Evolutionary conservation across 306 rosid genomes (phyloP).

Genomic region (Prunus armeniaca): DNA sequence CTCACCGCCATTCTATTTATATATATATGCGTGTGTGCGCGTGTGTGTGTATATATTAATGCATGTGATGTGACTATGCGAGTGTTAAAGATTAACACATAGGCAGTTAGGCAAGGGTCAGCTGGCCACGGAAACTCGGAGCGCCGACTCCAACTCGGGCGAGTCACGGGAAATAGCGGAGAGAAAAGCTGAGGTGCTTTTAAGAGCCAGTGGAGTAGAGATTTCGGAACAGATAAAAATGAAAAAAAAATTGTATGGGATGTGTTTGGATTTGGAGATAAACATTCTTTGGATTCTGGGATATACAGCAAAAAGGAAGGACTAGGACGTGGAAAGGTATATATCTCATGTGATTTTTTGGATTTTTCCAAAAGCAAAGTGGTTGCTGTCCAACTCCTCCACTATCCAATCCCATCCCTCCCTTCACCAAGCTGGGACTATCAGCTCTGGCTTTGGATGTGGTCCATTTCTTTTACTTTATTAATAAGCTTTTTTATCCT

Average conservation of each 20-base stretch:
- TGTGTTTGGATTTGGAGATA: conserved; percentile 31
- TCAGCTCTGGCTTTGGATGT: background rate
- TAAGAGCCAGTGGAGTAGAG: background rate
- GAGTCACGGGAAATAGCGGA: conserved; percentile 16
- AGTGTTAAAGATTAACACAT: background rate
- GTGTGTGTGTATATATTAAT: background rate
- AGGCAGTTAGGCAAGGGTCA: background rate
- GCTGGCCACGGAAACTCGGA: conserved; percentile 3
- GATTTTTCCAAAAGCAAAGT: background rate
- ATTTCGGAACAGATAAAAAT: background rate
- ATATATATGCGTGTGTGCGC: background rate
- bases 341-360: background rate
- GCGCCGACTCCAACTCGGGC: background rate
- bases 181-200: conserved; percentile 10
- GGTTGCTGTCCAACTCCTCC: conserved; percentile 7
- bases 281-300: conserved; percentile 37
- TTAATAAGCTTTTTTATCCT: no score
- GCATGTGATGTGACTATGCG: background rate
- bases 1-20: conserved; percentile 15
- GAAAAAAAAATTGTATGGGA: background rate
- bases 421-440: background rate
- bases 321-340: conserved; percentile 27
- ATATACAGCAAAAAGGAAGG: conserved; percentile 24
- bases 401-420: background rate
- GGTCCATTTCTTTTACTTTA: background rate